Base-by-base conservation (phyloP, 202 grass and related monocot genomes). In the Setaria italica region DNA sequence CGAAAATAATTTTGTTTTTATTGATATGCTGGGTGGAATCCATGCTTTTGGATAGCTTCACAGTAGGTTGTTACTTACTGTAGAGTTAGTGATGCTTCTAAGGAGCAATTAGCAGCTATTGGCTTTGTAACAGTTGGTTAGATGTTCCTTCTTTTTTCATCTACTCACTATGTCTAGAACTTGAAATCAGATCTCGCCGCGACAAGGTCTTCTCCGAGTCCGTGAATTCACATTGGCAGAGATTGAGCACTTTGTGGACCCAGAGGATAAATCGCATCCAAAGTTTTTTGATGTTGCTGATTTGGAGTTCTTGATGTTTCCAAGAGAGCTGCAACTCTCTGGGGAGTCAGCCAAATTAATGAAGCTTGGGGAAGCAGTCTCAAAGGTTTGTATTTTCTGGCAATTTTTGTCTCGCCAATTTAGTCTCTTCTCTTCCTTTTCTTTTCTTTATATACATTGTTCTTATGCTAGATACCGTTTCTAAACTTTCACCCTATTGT, bases 221-320 rank as follows among this genome's bases (percentile, higher is more conserved):
- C 91, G 91, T 84, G 94, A 96, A 79, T 96, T 96, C 76, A 96
- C 90, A 50, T 70, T 96, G 59, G 91, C 94, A 11, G 94, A 96
- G 85, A 93, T 96, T 86, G 89, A 96, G 76, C 94, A 96, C 66
- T 96, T 96, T 84, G 89, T 96, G 45, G 94, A 96, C 83, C 94
- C 91, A 34, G 89, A 93, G 64, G 94, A 94, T 41, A 96, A 96
- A 64, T 91, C 91, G 42, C 94, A 96, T 54, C 87, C 91, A 16
- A 92, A 92, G 47, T 92, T 95, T 87, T 60, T 9, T 76, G 84
- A 95, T 82, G 88, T 95, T 83, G 84, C 91, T 65, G 76, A 84
- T 77, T 64, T 92, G 81, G 88, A 91, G 59, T 95, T 95, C 66
- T 80, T 89, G 70, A 92, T 95, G 88, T 92, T 89, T 55, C 91